Percentiles rank a stretch among this genome's conserved stretches.
Conservation (phyloP, 2,329 filamentous ascomycete species). For the Sordariomycetes sp. region DNA sequence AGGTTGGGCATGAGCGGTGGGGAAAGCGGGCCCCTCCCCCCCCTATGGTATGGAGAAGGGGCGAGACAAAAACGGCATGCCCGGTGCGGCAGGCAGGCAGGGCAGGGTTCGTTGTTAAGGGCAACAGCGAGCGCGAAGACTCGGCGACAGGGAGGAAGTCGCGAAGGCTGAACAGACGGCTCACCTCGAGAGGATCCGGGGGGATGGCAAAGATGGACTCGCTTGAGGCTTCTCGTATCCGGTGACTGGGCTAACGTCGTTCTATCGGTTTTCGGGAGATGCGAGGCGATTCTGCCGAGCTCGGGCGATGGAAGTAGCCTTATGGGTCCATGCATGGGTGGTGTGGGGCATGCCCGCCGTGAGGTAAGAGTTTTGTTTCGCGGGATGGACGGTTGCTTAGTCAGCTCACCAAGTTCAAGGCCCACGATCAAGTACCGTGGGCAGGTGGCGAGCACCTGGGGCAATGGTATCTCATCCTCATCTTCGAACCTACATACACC, state of each 20-base stretch:
- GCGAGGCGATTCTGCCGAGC: neutral
- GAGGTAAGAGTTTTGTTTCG: neutral
- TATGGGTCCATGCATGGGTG: neutral
- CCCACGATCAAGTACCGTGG: neutral
- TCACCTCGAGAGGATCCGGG: slow-evolving; percentile 4
- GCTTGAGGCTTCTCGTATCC: neutral
- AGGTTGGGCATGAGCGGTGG: neutral
- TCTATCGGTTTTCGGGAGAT: neutral
- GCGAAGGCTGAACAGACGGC: slow-evolving; percentile 3
- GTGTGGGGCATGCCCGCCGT: neutral
- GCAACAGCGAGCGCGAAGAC: neutral
- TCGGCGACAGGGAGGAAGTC: neutral
- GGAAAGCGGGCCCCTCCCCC: neutral
- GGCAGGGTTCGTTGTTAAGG: neutral
- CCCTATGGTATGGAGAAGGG: neutral
- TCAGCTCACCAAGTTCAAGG: neutral
- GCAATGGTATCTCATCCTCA: neutral
- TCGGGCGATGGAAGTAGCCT: neutral
- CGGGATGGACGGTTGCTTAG: neutral
- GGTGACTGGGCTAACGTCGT: neutral
- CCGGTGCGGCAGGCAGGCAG: neutral
- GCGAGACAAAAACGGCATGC: neutral
- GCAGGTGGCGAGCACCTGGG: neutral
- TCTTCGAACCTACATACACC: neutral
- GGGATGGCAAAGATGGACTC: neutral